Percentiles rank a stretch among this genome's conserved stretches.
phyloP scores from a whole-genome alignment of 2,329 filamentous ascomycete genomes.

The Aspergillus sp. region DNA sequence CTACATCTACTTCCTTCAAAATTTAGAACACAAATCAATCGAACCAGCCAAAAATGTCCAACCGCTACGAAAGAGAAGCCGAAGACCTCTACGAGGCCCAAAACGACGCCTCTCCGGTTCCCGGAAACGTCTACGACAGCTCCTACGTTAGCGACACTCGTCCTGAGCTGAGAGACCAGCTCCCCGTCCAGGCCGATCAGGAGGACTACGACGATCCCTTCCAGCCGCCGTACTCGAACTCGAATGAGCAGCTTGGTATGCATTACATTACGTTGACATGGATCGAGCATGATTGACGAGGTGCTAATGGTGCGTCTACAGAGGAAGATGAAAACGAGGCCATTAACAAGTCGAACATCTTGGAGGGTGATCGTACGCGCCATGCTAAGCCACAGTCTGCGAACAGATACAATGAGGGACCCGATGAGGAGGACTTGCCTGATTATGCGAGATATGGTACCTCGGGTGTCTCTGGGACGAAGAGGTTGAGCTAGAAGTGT shows the following conservation, averaged over 20 bases:
- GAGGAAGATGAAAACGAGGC: conserved; percentile 17
- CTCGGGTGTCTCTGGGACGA: conserved; percentile 3
- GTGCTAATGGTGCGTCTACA: not conserved
- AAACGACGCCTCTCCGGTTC: conserved; percentile 21
- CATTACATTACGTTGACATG: not conserved
- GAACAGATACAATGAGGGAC: conserved; percentile 18
- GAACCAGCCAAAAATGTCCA: conserved; percentile 12
- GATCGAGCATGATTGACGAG: not conserved
- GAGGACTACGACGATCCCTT: conserved; percentile 20
- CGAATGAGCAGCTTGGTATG: conserved; percentile 24
- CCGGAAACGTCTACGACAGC: conserved; percentile 13
- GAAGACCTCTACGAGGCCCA: conserved; percentile 23
- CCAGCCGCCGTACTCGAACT: conserved; percentile 22
- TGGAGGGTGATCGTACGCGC: conserved; percentile 17
- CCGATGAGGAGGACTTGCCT: conserved; percentile 19
- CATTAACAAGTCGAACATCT: conserved; percentile 15
- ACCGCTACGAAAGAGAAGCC: conserved; percentile 17
- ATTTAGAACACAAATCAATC: no score
- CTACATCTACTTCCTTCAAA: no score
- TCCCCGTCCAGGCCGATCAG: conserved; percentile 21
- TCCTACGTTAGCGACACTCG: conserved; percentile 19
- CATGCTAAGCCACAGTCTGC: conserved; percentile 16
- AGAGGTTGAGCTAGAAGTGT: not conserved
- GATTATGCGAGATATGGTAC: conserved; percentile 1
- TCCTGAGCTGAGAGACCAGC: conserved; percentile 5